phyloP scores from a whole-genome alignment of 1,284 basidiomycete species.

The Tremellales sp. region DNA sequence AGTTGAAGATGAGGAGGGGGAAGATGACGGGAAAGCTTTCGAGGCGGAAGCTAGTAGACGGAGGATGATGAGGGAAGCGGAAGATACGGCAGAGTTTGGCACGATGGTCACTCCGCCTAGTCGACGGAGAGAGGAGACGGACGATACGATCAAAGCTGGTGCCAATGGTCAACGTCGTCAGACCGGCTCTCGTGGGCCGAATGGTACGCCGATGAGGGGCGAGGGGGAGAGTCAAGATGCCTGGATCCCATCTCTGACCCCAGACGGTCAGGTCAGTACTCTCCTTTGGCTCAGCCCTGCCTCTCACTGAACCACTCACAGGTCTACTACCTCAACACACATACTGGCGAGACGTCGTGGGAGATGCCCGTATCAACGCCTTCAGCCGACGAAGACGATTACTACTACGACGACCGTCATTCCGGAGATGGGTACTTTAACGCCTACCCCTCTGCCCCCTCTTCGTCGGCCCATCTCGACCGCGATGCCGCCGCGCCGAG shows the following conservation, averaged over 20 bases:
- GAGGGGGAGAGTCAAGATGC: slow-evolving; percentile 26
- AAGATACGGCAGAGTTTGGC: slow-evolving; percentile 15
- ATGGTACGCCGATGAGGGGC: neutral
- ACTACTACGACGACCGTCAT: slow-evolving; percentile 3
- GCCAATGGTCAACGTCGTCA: no score
- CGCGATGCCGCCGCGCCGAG: neutral
- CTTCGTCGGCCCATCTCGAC: slow-evolving; percentile 2
- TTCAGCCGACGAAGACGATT: slow-evolving; percentile 50
- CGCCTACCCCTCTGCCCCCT: slow-evolving; percentile 1
- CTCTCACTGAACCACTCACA: slow-evolving; percentile 41
- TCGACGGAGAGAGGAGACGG: slow-evolving; percentile 9
- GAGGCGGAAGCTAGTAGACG: slow-evolving; percentile 17
- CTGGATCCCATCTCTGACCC: slow-evolving; percentile 49
- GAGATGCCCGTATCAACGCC: slow-evolving; percentile 61
- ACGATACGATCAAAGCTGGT: slow-evolving; percentile 33
- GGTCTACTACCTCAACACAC: slow-evolving; percentile 91
- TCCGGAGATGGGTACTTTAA: slow-evolving; percentile 12
- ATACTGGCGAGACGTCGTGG: slow-evolving; percentile 78
- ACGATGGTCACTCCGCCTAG: neutral
- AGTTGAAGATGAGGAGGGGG: slow-evolving; percentile 4
- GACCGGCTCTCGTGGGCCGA: slow-evolving; percentile 8
- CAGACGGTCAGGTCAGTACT: slow-evolving; percentile 47
- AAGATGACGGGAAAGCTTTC: slow-evolving; percentile 15
- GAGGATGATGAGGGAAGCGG: slow-evolving; percentile 1
- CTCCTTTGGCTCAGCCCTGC: neutral